Conservation (phyloP, 371 early-diverging fungal genomes). For the Lichtheimia corymbifera region DNA sequence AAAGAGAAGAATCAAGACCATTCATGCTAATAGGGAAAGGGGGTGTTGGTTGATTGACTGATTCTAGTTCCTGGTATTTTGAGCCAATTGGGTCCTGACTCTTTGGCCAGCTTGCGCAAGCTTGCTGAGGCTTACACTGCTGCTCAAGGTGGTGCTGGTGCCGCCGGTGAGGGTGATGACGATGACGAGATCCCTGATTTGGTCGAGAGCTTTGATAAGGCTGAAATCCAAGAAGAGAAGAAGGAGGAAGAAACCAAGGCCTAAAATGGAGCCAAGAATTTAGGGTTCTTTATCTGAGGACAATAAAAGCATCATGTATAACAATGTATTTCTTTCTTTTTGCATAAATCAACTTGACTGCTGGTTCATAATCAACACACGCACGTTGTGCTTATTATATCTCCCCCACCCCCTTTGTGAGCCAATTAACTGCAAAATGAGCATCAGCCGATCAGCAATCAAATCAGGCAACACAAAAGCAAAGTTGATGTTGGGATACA, state of each 20-base stretch:
- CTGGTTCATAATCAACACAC: too few species aligned
- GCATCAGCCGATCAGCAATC: background rate
- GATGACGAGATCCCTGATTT: constrained; percentile 81
- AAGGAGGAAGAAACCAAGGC: constrained; percentile 24
- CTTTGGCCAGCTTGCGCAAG: constrained; percentile 85
- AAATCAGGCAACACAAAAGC: constrained; percentile 5
- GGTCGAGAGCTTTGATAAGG: constrained; percentile 64
- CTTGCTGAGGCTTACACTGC: constrained; percentile 85
- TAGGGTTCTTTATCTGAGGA: background rate
- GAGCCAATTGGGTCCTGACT: constrained; percentile 94
- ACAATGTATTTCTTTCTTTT: too few species aligned
- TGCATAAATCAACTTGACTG: too few species aligned
- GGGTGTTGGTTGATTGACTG: background rate
- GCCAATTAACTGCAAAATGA: too few species aligned
- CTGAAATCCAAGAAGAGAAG: constrained; percentile 42
- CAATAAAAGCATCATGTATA: background rate
- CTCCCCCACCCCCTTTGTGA: too few species aligned
- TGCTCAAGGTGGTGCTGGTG: constrained; percentile 44
- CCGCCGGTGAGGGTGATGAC: constrained; percentile 47
- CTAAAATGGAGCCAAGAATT: constrained; percentile 1
- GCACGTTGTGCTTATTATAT: too few species aligned
- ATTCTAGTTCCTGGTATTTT: constrained; percentile 85
- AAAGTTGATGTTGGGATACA: background rate
- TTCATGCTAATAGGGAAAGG: too few species aligned
- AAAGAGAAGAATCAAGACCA: background rate